Percentiles rank a stretch among this genome's conserved stretches.
These are phyloP conservation scores for Globisporangium paddicum DNA, from an alignment of 352 stramenopile genomes.

Conservation along the genomic window DNA sequence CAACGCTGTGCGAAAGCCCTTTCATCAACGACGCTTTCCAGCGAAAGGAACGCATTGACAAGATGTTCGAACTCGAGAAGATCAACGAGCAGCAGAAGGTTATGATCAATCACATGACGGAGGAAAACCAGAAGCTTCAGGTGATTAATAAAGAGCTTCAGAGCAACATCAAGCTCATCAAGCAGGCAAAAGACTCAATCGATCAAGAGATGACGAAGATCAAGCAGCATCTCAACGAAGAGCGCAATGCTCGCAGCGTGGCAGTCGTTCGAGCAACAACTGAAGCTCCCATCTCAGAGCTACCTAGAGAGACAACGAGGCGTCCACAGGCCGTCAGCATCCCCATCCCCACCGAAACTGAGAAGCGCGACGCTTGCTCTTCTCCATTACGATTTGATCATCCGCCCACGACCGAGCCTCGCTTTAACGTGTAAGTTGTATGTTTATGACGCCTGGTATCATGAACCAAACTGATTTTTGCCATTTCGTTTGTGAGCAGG, in stretches of 20 bases:
- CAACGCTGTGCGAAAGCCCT: constrained; percentile 87
- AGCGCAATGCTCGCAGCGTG: constrained; percentile 38
- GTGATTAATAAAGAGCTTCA: constrained; percentile 78
- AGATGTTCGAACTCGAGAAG: constrained; percentile 84
- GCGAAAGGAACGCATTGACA: constrained; percentile 81
- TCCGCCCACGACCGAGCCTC: neutral
- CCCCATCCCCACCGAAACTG: constrained; percentile 16
- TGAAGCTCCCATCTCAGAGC: constrained; percentile 5
- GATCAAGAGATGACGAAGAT: constrained; percentile 61
- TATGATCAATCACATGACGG: constrained; percentile 58
- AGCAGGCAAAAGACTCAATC: constrained; percentile 64
- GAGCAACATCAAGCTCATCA: constrained; percentile 74
- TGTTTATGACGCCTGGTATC: neutral
- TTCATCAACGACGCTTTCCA: constrained; percentile 93
- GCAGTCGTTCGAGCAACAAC: constrained; percentile 23
- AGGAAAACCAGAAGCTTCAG: constrained; percentile 83
- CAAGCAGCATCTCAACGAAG: constrained; percentile 65
- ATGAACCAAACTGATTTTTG: neutral
- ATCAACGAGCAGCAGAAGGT: constrained; percentile 70
- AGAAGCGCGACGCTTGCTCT: constrained; percentile 57
- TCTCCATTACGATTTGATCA: constrained; percentile 43
- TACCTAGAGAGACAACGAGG: constrained; percentile 13
- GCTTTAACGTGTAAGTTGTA: neutral
- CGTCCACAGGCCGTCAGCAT: neutral
- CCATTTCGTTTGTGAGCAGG: constrained; percentile 14